Percentiles rank a stretch among this genome's conserved stretches.
Evolutionary conservation across 352 stramenopile genomes (phyloP).

Genomic region (Pythium monospermum): DNA sequence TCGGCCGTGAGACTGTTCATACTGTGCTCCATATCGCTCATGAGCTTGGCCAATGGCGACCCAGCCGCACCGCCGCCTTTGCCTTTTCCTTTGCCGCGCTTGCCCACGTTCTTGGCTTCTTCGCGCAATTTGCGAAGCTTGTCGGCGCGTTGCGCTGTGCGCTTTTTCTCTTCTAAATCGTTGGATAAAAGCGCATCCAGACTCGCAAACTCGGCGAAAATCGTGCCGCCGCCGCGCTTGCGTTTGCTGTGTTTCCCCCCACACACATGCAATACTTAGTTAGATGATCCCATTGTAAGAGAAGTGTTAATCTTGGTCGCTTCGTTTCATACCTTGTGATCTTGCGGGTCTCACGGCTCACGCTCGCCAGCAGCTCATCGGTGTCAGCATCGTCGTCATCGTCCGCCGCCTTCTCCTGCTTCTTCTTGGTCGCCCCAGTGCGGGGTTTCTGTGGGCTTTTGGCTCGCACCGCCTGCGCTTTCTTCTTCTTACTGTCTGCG

Average conservation of each 20-base stretch:
- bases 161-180: slow-evolving; percentile 51
- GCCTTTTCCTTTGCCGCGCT: slow-evolving; percentile 2
- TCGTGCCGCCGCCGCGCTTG: slow-evolving; percentile 24
- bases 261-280: too few relatives aligned
- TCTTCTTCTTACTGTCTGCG: background rate
- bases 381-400: slow-evolving; percentile 27
- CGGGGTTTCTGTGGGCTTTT: background rate
- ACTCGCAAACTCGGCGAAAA: slow-evolving; percentile 64
- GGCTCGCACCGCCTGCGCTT: background rate
- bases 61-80: slow-evolving; percentile 4
- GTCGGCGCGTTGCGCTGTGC: slow-evolving; percentile 43
- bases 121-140: slow-evolving; percentile 58
- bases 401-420: background rate
- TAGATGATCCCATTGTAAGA: too few relatives aligned
- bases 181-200: slow-evolving; percentile 69
- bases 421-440: background rate
- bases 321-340: slow-evolving; percentile 16
- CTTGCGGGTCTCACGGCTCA: slow-evolving; percentile 41
- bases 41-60: slow-evolving; percentile 49
- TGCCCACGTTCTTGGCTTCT: slow-evolving; percentile 30
- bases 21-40: slow-evolving; percentile 66
- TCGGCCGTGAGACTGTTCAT: slow-evolving; percentile 67
- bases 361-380: slow-evolving; percentile 36
- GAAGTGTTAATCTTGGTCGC: too few relatives aligned
- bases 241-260: slow-evolving; percentile 11